Evolutionary conservation across 106 monocot species (phyloP).

Genomic region (Chionographis japonica): DNA sequence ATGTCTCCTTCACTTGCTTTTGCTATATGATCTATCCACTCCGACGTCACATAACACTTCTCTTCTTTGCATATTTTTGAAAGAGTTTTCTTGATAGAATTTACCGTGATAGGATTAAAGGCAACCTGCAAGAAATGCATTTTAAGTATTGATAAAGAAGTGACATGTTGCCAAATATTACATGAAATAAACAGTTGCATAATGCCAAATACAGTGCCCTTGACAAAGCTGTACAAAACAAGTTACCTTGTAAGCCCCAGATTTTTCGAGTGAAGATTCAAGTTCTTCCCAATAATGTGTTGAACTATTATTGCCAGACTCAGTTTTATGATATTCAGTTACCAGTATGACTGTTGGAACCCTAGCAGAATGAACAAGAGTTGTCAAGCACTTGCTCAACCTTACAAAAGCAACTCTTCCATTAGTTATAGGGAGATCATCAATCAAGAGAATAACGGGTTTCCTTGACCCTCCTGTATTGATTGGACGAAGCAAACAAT

Average conservation of each 20-base stretch:
- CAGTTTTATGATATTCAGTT: conserved; percentile 64
- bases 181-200: not conserved
- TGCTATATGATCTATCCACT: conserved; percentile 61
- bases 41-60: conserved; percentile 41
- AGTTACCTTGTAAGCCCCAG: conserved; percentile 85
- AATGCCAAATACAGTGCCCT: not conserved
- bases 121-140: conserved; percentile 47
- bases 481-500: conserved; percentile 50
- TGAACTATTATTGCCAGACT: conserved; percentile 28
- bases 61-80: conserved; percentile 61
- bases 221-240: not conserved
- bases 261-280: conserved; percentile 50
- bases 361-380: conserved; percentile 48
- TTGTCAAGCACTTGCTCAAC: conserved; percentile 64
- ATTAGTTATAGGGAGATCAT: conserved; percentile 86
- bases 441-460: conserved; percentile 70
- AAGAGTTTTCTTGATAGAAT: conserved; percentile 86
- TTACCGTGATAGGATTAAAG: conserved; percentile 81
- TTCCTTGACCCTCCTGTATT: conserved; percentile 31
- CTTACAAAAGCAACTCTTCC: conserved; percentile 68
- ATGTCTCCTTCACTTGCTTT: conserved; percentile 85
- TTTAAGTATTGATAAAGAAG: not conserved
- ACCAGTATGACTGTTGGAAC: conserved; percentile 80
- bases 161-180: not conserved
- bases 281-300: conserved; percentile 52